Conservation (phyloP, 192 early-diverging fungal species). For the Gryganskiella cystojenkinii region DNA sequence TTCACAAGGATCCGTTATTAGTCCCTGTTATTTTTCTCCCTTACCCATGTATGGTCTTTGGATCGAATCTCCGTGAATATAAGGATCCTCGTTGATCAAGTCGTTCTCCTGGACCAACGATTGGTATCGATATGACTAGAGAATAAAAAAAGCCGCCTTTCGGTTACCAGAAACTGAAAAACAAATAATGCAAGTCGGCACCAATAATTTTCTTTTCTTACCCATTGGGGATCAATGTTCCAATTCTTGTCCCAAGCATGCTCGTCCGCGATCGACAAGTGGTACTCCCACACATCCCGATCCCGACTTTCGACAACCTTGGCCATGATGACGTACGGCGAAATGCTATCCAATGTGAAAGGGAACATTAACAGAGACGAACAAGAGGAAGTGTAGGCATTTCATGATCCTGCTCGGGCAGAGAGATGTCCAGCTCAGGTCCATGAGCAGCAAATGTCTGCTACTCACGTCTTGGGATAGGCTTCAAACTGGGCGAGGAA, state of each 20-base stretch:
- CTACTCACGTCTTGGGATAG: slow-evolving; percentile 10
- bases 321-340: slow-evolving; percentile 27
- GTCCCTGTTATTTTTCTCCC: not conserved
- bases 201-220: not conserved
- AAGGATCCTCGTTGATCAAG: slow-evolving; percentile 34
- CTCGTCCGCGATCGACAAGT: slow-evolving; percentile 3
- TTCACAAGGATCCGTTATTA: too few relatives aligned
- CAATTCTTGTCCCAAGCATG: slow-evolving; percentile 31
- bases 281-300: slow-evolving; percentile 19
- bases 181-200: not conserved
- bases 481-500: slow-evolving; percentile 15
- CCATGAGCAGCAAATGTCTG: too few relatives aligned
- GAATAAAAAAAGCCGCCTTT: not conserved
- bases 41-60: slow-evolving; percentile 44
- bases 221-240: not conserved
- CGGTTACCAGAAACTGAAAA: not conserved
- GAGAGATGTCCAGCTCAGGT: too few relatives aligned
- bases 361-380: not conserved
- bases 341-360: not conserved
- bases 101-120: slow-evolving; percentile 22
- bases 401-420: too few relatives aligned
- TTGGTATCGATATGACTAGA: not conserved
- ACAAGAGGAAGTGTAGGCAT: not conserved
- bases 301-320: slow-evolving; percentile 23
- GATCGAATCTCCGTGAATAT: slow-evolving; percentile 17